A percentile compares a stretch with the other conserved stretches of the same genome.
phyloP scores from a whole-genome alignment of 768 basidiomycete genomes.

The Exsudoporus frostii region DNA sequence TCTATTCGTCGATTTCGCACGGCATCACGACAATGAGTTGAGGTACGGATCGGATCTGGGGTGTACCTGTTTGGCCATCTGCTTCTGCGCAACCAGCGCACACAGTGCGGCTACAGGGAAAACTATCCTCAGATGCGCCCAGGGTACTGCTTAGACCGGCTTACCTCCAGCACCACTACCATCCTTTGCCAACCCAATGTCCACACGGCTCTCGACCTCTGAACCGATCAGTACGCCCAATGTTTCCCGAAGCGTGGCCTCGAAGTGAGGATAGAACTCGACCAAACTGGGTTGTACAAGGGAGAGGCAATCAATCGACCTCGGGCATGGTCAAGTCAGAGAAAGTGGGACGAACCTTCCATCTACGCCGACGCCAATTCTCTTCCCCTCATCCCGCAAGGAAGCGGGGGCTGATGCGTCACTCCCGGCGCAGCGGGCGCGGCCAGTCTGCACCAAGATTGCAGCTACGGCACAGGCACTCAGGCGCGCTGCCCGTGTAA shows the following conservation, averaged over 20 bases:
- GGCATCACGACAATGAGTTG: conserved; percentile 20
- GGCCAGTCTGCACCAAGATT: conserved; percentile 76
- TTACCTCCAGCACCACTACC: conserved; percentile 96
- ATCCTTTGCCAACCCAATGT: conserved; percentile 93
- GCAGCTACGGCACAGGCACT: conserved; percentile 88
- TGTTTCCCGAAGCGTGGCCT: conserved; percentile 69
- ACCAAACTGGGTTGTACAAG: conserved; percentile 55
- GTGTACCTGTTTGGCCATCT: conserved; percentile 17
- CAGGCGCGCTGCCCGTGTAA: conserved; percentile 75
- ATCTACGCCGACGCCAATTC: conserved; percentile 84
- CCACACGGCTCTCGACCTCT: conserved; percentile 73
- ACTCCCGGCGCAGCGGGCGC: conserved; percentile 48
- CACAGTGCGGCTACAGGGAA: conserved; percentile 70
- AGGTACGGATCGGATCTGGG: conserved; percentile 16
- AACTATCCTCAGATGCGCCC: conserved; percentile 3
- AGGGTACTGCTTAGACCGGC: conserved; percentile 20
- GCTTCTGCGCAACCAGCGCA: conserved; percentile 49
- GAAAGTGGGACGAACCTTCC: conserved; percentile 59
- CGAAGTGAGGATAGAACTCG: conserved; percentile 89
- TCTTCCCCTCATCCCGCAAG: conserved; percentile 39
- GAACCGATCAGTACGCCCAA: conserved; percentile 74
- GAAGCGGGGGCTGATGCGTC: conserved; percentile 18
- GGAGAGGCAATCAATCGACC: not conserved
- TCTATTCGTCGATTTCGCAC: not conserved
- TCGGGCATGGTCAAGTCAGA: not conserved